phyloP scores from a whole-genome alignment of 2,329 filamentous ascomycete genomes.

The Aquanectria penicillioides region DNA sequence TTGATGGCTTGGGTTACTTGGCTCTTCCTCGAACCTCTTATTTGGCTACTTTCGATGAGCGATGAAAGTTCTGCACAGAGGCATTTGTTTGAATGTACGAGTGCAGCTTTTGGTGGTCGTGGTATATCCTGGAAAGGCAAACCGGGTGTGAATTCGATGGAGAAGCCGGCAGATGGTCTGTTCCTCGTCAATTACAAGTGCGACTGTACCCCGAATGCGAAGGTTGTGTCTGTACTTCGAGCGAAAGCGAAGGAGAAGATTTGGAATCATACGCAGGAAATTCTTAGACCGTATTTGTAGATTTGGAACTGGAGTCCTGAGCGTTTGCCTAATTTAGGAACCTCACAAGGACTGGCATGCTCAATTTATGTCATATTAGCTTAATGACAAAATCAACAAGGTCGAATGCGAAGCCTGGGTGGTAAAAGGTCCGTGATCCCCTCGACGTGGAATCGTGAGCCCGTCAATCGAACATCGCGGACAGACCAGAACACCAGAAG shows the following conservation, averaged over 20 bases:
- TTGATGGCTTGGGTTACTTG: slow-evolving; percentile 43
- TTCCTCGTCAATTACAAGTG: slow-evolving; percentile 48
- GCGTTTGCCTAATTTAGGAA: too few species aligned
- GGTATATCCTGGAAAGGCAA: slow-evolving; percentile 46
- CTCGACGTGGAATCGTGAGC: too few species aligned
- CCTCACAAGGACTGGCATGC: too few species aligned
- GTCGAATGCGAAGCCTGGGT: too few species aligned
- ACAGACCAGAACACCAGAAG: neutral
- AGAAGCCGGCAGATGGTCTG: slow-evolving; percentile 40
- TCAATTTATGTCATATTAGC: too few species aligned
- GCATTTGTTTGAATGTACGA: slow-evolving; percentile 49
- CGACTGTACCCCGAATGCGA: slow-evolving; percentile 45
- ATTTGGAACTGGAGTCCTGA: too few species aligned
- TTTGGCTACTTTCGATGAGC: slow-evolving; percentile 40
- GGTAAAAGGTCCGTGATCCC: too few species aligned
- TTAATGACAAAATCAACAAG: too few species aligned
- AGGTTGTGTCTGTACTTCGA: slow-evolving; percentile 41
- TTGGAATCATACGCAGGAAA: slow-evolving; percentile 47
- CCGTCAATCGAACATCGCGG: too few species aligned
- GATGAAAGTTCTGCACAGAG: slow-evolving; percentile 48
- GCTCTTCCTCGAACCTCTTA: slow-evolving; percentile 46
- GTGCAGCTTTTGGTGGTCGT: slow-evolving; percentile 47
- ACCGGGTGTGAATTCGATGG: slow-evolving; percentile 42
- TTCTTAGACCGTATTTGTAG: slow-evolving; percentile 37
- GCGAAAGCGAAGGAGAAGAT: slow-evolving; percentile 42